Percentiles rank a stretch among this genome's conserved stretches.
Conservation (phyloP, 2,329 filamentous ascomycete species). For the Microascus cirrosus region DNA sequence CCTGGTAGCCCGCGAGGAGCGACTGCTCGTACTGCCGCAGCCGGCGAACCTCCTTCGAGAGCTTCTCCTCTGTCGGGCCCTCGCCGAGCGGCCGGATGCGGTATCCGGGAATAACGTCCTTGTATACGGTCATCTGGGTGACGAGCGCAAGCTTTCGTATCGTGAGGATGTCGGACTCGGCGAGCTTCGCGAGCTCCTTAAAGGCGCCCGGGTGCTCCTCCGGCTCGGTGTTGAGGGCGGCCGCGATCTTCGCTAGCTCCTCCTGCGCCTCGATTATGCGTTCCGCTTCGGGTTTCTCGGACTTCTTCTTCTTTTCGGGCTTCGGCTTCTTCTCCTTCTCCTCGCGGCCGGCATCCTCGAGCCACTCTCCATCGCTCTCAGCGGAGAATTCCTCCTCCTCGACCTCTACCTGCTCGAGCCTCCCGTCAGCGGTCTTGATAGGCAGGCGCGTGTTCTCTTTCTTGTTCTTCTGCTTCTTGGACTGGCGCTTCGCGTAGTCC, state of each 20-base stretch:
- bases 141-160: slow-evolving; percentile 80
- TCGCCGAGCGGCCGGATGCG: slow-evolving; percentile 76
- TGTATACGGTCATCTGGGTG: slow-evolving; percentile 83
- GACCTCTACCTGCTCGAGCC: slow-evolving; percentile 46
- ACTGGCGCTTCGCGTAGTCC: slow-evolving; percentile 71
- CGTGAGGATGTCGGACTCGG: slow-evolving; percentile 55
- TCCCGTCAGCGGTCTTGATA: slow-evolving; percentile 75
- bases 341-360: slow-evolving; percentile 38
- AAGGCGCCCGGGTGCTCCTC: slow-evolving; percentile 79
- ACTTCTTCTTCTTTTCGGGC: slow-evolving; percentile 25
- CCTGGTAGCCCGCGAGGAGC: slow-evolving; percentile 73
- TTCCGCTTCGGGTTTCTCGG: slow-evolving; percentile 60
- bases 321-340: slow-evolving; percentile 33
- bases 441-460: slow-evolving; percentile 56
- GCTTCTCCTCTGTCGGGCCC: slow-evolving; percentile 62
- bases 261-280: slow-evolving; percentile 85
- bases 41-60: slow-evolving; percentile 84
- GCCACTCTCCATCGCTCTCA: slow-evolving; percentile 36
- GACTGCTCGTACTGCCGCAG: slow-evolving; percentile 79
- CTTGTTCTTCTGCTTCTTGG: slow-evolving; percentile 65
- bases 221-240: slow-evolving; percentile 76
- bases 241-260: slow-evolving; percentile 75
- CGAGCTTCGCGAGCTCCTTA: slow-evolving; percentile 65
- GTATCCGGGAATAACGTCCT: slow-evolving; percentile 93
- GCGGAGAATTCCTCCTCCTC: slow-evolving; percentile 50